These are phyloP conservation scores for Pythium coloratum DNA, from an alignment of 352 stramenopile genomes.

Conservation along the genomic window DNA sequence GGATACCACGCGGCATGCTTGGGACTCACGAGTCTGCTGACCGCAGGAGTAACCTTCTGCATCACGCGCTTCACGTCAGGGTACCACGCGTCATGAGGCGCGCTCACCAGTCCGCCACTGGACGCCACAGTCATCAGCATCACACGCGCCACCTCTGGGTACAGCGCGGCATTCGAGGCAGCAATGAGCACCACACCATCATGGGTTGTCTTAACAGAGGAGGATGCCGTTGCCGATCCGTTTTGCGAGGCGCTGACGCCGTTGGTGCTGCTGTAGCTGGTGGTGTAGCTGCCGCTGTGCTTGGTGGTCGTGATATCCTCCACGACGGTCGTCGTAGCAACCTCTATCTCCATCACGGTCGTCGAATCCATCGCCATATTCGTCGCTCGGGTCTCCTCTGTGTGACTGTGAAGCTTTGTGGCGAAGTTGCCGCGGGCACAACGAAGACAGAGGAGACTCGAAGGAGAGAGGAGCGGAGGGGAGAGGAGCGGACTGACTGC, in stretches of 20 bases:
- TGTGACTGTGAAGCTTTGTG: constrained; percentile 3
- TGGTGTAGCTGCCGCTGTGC: neutral
- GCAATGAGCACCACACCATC: neutral
- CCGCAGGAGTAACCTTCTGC: neutral
- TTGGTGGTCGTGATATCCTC: constrained; percentile 7
- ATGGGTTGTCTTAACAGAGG: neutral
- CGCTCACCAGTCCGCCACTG: neutral
- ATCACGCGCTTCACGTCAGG: neutral
- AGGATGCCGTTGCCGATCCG: neutral
- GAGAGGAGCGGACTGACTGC: constrained; percentile 21
- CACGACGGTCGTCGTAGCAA: neutral
- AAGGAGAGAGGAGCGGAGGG: constrained; percentile 7
- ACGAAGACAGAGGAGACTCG: constrained; percentile 1
- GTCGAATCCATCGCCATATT: constrained; percentile 26
- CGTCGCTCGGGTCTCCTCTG: neutral
- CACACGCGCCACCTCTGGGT: neutral
- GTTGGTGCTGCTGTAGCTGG: neutral
- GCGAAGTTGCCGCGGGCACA: constrained; percentile 16
- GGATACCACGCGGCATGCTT: neutral
- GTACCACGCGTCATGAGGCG: neutral
- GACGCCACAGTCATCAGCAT: neutral
- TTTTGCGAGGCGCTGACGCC: neutral
- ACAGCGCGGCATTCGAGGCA: neutral
- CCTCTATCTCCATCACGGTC: neutral
- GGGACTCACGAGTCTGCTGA: neutral